Evolutionary conservation across 352 stramenopile genomes (phyloP).

Genomic region (Phytophthora sp.): DNA sequence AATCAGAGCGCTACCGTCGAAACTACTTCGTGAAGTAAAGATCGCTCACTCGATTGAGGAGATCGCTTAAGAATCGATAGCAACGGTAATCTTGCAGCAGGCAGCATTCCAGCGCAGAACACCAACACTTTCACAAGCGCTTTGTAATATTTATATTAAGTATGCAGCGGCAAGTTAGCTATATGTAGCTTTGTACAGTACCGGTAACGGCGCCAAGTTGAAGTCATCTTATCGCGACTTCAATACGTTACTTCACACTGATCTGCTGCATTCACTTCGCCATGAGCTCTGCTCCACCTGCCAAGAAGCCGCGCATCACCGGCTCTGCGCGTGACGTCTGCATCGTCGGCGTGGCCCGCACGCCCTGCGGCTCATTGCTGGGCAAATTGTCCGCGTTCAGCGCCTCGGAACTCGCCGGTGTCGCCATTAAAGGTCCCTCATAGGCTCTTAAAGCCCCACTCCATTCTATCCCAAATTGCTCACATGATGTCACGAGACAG

Average conservation of each 20-base stretch:
- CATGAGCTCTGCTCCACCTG: slow-evolving; percentile 29
- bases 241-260: background rate
- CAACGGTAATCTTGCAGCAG: too few species aligned
- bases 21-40: slow-evolving; percentile 8
- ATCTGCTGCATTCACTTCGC: background rate
- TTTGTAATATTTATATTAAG: too few species aligned
- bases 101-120: too few species aligned
- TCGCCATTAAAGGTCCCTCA: slow-evolving; percentile 76
- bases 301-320: slow-evolving; percentile 25
- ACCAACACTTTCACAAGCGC: background rate
- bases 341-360: slow-evolving; percentile 95
- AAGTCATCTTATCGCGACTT: background rate
- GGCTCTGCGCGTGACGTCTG: slow-evolving; percentile 71
- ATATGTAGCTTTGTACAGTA: too few species aligned
- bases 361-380: slow-evolving; percentile 93
- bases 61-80: too few species aligned
- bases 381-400: slow-evolving; percentile 85
- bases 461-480: too few species aligned
- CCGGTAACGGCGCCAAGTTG: too few species aligned
- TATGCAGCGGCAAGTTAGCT: too few species aligned
- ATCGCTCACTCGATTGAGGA: slow-evolving; percentile 2
- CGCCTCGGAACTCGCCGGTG: slow-evolving; percentile 89
- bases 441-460: too few species aligned
- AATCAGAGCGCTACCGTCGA: slow-evolving; percentile 2
- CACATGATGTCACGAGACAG: slow-evolving; percentile 19